Base-by-base conservation (phyloP, 169 alveolate species). In the Toxoplasma gondii region DNA sequence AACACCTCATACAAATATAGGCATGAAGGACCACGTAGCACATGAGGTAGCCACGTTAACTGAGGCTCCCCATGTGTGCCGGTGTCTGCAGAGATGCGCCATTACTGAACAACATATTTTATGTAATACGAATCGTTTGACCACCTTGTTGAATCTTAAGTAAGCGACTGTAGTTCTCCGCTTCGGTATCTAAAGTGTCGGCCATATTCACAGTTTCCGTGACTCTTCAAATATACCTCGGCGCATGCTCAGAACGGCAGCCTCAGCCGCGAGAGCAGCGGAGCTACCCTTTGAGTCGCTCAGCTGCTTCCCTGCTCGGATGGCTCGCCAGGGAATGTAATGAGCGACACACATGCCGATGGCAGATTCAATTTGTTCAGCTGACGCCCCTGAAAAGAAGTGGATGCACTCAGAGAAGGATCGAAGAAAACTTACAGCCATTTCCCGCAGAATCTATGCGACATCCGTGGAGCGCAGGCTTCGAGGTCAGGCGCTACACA, bases 241-340 rank as follows among this genome's bases (percentile, higher is more conserved):
- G n/a, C 97, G 96, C 96, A 98, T 95, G 81, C 97, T 94, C 91
- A 96, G 93, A 39, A 97, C 96, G 0, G 98, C 99, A 0, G 97
- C 98, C 95, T 98, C 98, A n/a, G 97, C 94, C 44, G 98, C 94
- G 74, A 98, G 93, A 44, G 98, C 98, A 53, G 98, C 98, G 9
- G 98, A 94, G 16, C 98, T 97, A 5, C 98, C 98, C 90, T 83
- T 91, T 9, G 94, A 91, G 81, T 91, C 94, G 58, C 91, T 74
- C 39, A 96, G 96, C 93, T 97, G 94, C 67, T 97, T 95, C 49
- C 99, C 99, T 36, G 98, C 97, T 49, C 98, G 97, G 78, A 97
- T 97, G 78, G 98, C 98, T 92, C 99, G 95, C 97, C 96, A 98
- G 22, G 99, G 99, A 80, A 97, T 96, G 96, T 97, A 97, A 92